Conservation (phyloP, 176 grass and related monocot genomes). For the Guadua angustifolia region DNA sequence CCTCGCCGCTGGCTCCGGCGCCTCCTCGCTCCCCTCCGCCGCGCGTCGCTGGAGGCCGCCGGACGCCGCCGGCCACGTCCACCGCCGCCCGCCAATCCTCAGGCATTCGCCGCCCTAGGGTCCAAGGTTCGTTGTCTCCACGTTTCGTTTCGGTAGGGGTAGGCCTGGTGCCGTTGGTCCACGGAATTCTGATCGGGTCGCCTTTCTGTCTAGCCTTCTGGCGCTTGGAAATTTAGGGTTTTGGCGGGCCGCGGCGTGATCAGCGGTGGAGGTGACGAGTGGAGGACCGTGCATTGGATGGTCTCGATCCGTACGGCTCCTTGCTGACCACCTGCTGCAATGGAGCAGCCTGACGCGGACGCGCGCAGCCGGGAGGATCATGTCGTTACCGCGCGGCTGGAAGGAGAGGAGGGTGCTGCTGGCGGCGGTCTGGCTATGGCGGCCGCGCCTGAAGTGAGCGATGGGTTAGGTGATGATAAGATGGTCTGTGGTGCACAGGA, state of each 20-base stretch:
- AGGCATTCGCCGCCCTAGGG: slow-evolving; percentile 42
- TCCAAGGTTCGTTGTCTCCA: slow-evolving; percentile 10
- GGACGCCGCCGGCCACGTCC: background rate
- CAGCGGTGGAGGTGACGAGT: background rate
- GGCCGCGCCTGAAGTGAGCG: background rate
- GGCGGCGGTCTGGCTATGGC: background rate
- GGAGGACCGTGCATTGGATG: slow-evolving; percentile 42
- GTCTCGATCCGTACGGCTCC: slow-evolving; percentile 41
- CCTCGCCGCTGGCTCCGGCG: slow-evolving; percentile 25
- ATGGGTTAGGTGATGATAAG: background rate
- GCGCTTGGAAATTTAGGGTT: slow-evolving; percentile 47
- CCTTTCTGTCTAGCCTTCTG: background rate
- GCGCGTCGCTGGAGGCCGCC: background rate
- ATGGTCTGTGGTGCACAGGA: background rate
- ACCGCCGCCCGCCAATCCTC: background rate
- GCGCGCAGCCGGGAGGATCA: slow-evolving; percentile 30
- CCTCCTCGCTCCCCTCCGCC: background rate
- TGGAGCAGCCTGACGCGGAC: slow-evolving; percentile 33
- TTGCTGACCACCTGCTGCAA: slow-evolving; percentile 48
- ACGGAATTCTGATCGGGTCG: slow-evolving; percentile 15
- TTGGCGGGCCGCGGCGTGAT: slow-evolving; percentile 38
- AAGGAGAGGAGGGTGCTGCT: background rate
- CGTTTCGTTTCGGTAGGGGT: background rate
- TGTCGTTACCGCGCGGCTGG: background rate
- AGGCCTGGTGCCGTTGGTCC: background rate